A percentile compares a stretch with the other conserved stretches of the same genome.
Conservation (phyloP, 495 filamentous ascomycete species). For the Podospora pseudocomata region DNA sequence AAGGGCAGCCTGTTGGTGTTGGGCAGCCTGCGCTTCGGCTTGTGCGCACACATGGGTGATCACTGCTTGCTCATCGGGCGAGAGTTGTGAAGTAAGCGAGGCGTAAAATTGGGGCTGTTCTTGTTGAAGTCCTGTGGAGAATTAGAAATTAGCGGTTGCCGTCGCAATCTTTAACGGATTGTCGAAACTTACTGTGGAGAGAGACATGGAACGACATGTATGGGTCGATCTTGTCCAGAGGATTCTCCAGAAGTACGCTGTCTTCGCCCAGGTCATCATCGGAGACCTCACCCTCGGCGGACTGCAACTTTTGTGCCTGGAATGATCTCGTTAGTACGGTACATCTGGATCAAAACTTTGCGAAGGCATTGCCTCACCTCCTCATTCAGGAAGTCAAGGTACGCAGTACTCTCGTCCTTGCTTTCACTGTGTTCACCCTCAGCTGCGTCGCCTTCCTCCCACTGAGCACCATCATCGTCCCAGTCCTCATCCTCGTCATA, state of each 20-base stretch:
- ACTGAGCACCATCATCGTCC: slow-evolving; percentile 65
- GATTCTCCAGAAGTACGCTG: slow-evolving; percentile 85
- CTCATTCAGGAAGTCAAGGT: slow-evolving; percentile 91
- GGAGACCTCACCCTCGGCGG: slow-evolving; percentile 54
- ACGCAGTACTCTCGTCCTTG: slow-evolving; percentile 86
- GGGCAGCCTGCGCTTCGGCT: slow-evolving; percentile 56
- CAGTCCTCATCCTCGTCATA: slow-evolving; percentile 78
- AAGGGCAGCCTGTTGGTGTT: slow-evolving; percentile 28
- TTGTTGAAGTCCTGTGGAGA: slow-evolving; percentile 69
- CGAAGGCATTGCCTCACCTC: slow-evolving; percentile 54
- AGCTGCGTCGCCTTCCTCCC: slow-evolving; percentile 48
- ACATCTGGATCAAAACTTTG: slow-evolving; percentile 8
- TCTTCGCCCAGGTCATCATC: slow-evolving; percentile 92
- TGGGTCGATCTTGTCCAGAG: slow-evolving; percentile 89
- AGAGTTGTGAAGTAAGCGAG: slow-evolving; percentile 71
- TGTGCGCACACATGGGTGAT: slow-evolving; percentile 77
- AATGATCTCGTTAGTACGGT: slow-evolving; percentile 32
- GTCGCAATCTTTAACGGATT: neutral
- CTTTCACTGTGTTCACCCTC: slow-evolving; percentile 59
- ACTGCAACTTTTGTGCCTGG: slow-evolving; percentile 77
- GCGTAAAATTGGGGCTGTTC: slow-evolving; percentile 88
- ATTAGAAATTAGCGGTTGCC: slow-evolving; percentile 23
- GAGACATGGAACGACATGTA: slow-evolving; percentile 81
- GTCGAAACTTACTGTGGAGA: slow-evolving; percentile 66
- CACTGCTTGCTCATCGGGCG: slow-evolving; percentile 73